Evolutionary conservation across 768 basidiomycete genomes (phyloP), one percentile per base, ranked within the genome.

Genomic region (Hypholoma sublateritium): DNA sequence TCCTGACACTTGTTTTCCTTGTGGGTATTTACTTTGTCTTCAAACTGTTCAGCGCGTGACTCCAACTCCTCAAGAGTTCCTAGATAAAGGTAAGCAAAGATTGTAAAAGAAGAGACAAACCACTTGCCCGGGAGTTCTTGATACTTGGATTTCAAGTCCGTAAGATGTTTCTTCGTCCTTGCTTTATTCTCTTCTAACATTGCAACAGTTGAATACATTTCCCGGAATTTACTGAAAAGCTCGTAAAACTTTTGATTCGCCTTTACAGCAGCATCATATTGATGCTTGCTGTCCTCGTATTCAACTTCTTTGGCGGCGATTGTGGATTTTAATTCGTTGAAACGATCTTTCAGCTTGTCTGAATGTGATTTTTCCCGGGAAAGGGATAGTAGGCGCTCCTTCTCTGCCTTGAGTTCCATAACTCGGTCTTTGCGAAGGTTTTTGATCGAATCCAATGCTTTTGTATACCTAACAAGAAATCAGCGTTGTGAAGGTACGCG

Each of bases 371-470:
- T 97, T 73, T 98, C 93, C 19, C 81, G 77, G 17, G 86, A 80
- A 17, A 97, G 80, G 14, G 86, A 82, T 41, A 89, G 80, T 4
- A 98, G 79, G 9, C 89, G 85, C 66, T 93, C 96, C 62, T 91
- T 90, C 70, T 99, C 97, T 0, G 91, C 86, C 72, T 98, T 99
- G 56, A 97, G 81, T 54, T 98, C 96, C 1, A 89, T 83, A 2
- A 87, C 80, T 11, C 93, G 87, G 37, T 98, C 97, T 68, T 98
- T 98, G 50, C 95, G 85, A 17, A 98, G 78, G 36, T 72, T 66
- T 69, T 95, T 97, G 75, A 98, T 98, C 24, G 88, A 86, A 57
- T 97, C 93, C 1, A 99, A 80, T 0, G 96, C 97, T 67, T 98
- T 98, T 0, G 96, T 98, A 72, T 98, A 99, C 65, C 95, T 97